Base-by-base conservation (phyloP, 176 grass and related monocot species). In the Carex scoparia region DNA sequence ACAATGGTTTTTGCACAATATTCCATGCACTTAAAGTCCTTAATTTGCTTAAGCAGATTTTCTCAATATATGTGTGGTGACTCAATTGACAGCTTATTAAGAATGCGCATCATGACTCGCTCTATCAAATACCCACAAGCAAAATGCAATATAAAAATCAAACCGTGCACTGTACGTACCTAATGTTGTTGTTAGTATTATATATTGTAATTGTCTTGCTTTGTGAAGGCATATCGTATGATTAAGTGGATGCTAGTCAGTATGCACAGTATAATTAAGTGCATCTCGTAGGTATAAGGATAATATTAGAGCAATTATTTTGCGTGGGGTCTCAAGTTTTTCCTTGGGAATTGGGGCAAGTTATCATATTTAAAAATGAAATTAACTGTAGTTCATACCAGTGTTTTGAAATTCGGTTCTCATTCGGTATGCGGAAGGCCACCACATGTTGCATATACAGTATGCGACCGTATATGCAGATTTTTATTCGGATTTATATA, bases 171-270 rank as follows among this genome's bases (percentile, higher is more conserved):
- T 79, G 33, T 8, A 12, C 62, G 81, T 69, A 83, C 63, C 58
- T 86, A 57, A 80, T 80, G 77, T 60, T 81, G 23, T 69, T 23
- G 2, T 66, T 56, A 64, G 69, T 55, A 46, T 80, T 54, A 23
- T 48, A 46, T 48, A 27, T 76, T 32, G 61, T 44, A 79, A 69
- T 65, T 69, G 63, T 57, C 48, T 57, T 35, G 28, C 40, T 81
- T 68, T 75, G 4, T 59, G 33, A 66, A 68, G 42, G 42, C 9
- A 85, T 55, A 69, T 69, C 55, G 14, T 62, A 72, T 81, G 32
- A 81, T 81, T 79, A 86, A 44, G 77, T 86, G 85, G 62, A 86
- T 19, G 30, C n/a, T 86, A 69, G 62, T 86, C 77, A 86, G 11
- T 57, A 61, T 7, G 16, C 85, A 86, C 77, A 32, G 77, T 44